Conservation (phyloP, 1,284 basidiomycete species). For the Chondrostereum purpureum region DNA sequence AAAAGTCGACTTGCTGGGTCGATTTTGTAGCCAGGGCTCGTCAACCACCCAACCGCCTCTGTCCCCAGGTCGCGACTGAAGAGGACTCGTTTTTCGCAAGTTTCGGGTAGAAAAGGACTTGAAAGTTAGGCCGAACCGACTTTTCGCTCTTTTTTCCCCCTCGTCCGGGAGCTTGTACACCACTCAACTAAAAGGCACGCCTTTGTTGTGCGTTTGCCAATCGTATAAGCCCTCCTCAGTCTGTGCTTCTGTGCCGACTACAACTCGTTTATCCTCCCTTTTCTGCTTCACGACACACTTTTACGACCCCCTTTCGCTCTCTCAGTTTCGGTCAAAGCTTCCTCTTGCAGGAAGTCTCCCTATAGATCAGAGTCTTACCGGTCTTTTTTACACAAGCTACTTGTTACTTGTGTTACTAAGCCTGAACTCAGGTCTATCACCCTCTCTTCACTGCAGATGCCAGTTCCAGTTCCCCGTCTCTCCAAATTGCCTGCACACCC, state of each 20-base stretch:
- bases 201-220: constrained; percentile 84
- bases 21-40: constrained; percentile 36
- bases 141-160: constrained; percentile 21
- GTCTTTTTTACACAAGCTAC: constrained; percentile 22
- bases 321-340: constrained; percentile 26
- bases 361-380: neutral
- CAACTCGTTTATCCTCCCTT: constrained; percentile 24
- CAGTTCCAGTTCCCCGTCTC: constrained; percentile 68
- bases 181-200: constrained; percentile 73
- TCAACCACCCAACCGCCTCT: constrained; percentile 28
- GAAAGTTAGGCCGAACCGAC: constrained; percentile 1
- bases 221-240: constrained; percentile 27
- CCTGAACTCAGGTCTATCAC: constrained; percentile 25
- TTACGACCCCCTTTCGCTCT: constrained; percentile 43
- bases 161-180: constrained; percentile 24
- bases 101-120: constrained; percentile 13
- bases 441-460: constrained; percentile 59
- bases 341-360: constrained; percentile 12
- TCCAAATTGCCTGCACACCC: constrained; percentile 54
- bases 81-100: constrained; percentile 27
- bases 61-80: constrained; percentile 33
- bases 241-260: constrained; percentile 19
- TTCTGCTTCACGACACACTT: constrained; percentile 45
- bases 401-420: constrained; percentile 11
- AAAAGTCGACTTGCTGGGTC: constrained; percentile 37